Evolutionary conservation across 768 basidiomycete species (phyloP).

Genomic region (Pleurotus pulmonarius): DNA sequence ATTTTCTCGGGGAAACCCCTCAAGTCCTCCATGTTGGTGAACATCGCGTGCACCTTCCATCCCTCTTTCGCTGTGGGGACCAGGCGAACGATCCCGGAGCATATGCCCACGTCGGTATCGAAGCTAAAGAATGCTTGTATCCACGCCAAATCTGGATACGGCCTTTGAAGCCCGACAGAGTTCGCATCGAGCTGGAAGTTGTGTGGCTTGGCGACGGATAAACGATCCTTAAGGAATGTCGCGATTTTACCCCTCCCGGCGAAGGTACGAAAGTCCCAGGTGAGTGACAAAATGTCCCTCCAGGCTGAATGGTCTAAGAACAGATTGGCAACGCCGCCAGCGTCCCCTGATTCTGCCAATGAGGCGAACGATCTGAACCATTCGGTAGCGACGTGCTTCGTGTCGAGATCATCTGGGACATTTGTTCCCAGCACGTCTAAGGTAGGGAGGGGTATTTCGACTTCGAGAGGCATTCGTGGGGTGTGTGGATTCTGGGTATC

Average conservation of each 20-base stretch:
- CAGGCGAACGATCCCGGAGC: slow-evolving; percentile 51
- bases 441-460: slow-evolving; percentile 20
- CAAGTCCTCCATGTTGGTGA: slow-evolving; percentile 56
- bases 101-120: slow-evolving; percentile 44
- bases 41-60: slow-evolving; percentile 61
- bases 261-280: slow-evolving; percentile 53
- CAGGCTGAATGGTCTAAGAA: slow-evolving; percentile 32
- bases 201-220: slow-evolving; percentile 22
- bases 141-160: slow-evolving; percentile 53
- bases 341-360: slow-evolving; percentile 10
- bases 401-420: slow-evolving; percentile 18
- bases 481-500: too few species aligned
- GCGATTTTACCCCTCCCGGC: slow-evolving; percentile 29
- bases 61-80: slow-evolving; percentile 37
- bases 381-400: slow-evolving; percentile 19
- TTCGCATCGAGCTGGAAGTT: slow-evolving; percentile 26
- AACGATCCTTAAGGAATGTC: slow-evolving; percentile 34
- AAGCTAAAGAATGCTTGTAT: slow-evolving; percentile 56
- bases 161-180: slow-evolving; percentile 28
- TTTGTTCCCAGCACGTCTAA: slow-evolving; percentile 20
- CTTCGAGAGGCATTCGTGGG: too few species aligned
- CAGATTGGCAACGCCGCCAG: slow-evolving; percentile 13
- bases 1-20: slow-evolving; percentile 47
- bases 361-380: slow-evolving; percentile 24
- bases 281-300: slow-evolving; percentile 50